Conservation (phyloP, 208 protist genomes). For the Vickermania spadyakhi region DNA sequence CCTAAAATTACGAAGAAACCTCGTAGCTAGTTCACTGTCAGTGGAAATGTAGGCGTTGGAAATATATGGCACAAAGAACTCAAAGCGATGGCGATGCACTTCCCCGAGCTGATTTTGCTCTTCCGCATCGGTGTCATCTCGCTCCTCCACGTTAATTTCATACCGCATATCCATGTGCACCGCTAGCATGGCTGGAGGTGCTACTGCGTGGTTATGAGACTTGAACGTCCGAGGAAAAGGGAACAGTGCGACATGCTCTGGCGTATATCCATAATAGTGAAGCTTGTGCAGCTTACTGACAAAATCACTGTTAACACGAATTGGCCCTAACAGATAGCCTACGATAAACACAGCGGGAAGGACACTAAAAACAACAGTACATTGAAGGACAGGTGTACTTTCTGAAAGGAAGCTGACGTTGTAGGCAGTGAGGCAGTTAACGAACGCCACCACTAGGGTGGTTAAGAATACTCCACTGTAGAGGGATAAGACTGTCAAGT, state of each 20-base stretch:
- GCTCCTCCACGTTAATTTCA: conserved; percentile 10
- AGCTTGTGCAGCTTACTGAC: neutral
- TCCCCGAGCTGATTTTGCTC: neutral
- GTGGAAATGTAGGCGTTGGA: neutral
- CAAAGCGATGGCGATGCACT: neutral
- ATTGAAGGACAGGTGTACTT: neutral
- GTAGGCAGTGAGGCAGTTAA: conserved; percentile 2
- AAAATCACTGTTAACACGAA: conserved; percentile 4
- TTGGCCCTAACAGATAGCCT: neutral
- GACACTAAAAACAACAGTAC: conserved; percentile 1
- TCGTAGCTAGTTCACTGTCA: conserved; percentile 9
- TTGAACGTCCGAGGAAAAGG: conserved; percentile 7
- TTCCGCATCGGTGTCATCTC: neutral
- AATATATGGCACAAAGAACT: conserved; percentile 10
- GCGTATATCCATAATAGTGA: conserved; percentile 3
- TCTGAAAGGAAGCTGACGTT: neutral
- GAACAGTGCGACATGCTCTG: conserved; percentile 9
- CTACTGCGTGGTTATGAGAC: neutral
- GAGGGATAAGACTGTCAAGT: neutral
- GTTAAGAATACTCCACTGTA: neutral
- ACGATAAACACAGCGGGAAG: conserved; percentile 1
- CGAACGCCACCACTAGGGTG: neutral
- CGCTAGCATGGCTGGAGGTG: neutral
- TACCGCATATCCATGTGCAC: conserved; percentile 7
- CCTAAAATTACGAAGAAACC: conserved; percentile 8